Conservation (phyloP, 139 green algal genomes). For the Chlamydomonas eustigma region DNA sequence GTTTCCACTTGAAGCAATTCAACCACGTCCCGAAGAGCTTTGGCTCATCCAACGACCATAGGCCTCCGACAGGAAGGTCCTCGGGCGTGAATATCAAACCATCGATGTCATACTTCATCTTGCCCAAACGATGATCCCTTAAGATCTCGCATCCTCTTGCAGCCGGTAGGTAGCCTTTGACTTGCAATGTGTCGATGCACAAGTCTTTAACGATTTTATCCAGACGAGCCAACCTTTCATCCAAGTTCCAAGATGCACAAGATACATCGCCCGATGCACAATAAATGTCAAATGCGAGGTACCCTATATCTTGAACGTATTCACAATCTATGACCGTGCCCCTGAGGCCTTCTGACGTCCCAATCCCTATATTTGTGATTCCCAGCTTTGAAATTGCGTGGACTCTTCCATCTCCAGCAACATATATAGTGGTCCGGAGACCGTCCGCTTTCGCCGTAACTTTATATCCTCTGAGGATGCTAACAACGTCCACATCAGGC, state of each 20-base stretch:
- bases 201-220: too few species aligned
- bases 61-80: conserved; percentile 2
- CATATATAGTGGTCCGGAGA: background rate
- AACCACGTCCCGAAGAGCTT: background rate
- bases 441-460: conserved; percentile 3
- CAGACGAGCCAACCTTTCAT: background rate
- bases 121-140: background rate
- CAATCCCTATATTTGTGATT: too few species aligned
- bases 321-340: background rate
- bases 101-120: background rate
- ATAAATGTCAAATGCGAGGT: background rate
- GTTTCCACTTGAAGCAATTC: conserved; percentile 6
- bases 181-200: background rate
- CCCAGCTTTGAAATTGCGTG: background rate
- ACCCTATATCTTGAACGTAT: background rate
- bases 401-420: background rate
- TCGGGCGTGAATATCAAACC: conserved; percentile 7
- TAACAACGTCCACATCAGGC: background rate
- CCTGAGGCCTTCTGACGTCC: too few species aligned
- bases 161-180: background rate
- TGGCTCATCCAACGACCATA: background rate
- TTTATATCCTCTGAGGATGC: background rate
- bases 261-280: background rate
- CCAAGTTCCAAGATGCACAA: background rate
- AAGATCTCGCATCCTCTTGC: background rate